Base-by-base conservation (phyloP, 495 filamentous ascomycete species). In the Penicillium canariense region DNA sequence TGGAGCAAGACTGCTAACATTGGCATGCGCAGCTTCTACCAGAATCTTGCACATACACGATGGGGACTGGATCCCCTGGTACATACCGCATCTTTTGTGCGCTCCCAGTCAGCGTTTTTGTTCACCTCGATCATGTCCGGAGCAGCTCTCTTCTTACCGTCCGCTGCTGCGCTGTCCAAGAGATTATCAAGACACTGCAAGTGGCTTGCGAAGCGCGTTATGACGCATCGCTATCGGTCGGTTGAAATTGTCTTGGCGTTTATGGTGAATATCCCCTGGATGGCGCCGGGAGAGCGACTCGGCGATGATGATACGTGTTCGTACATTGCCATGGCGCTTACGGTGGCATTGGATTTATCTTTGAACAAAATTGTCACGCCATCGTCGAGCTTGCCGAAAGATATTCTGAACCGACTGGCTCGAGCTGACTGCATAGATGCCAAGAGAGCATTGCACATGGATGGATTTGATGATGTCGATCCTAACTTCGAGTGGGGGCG, bases 191-290 rank as follows among this genome's bases (percentile, higher is more conserved):
- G 77, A 48, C 86, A 88, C 61, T 82, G 81, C 61, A 87, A 84
- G 55, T 73, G 71, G 38, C 77, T 89, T 10, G 86, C 83, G 0
- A 78, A 82, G 28, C 75, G 79, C 18, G 77, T 87, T 22, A 81
- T 85, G 32, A 65, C 72, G 0, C 73, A 81, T 35, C 77, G 85
- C 2, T 74, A 82, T 57, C 79, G 81, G 31, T 89, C 87, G 6
- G 83, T 86, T 7, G 87, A 89, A 63, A 88, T 89, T 50, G 80
- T 89, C 5, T 63, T 89, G 12, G 87, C 83, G 2, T 89, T 88
- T 55, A 87, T 88, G 84, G 79, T 86, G n/a, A 88, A 88, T 58
- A 79, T 89, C 22, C 86, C 87, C 10, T 89, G 87, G 87, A 88
- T 89, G 80, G 77, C 81, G 11, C 84, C 86, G 0, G 85, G 86